These are phyloP conservation scores for Fusarium falciforme DNA, from an alignment of 2,329 filamentous ascomycete genomes.

Conservation along the genomic window DNA sequence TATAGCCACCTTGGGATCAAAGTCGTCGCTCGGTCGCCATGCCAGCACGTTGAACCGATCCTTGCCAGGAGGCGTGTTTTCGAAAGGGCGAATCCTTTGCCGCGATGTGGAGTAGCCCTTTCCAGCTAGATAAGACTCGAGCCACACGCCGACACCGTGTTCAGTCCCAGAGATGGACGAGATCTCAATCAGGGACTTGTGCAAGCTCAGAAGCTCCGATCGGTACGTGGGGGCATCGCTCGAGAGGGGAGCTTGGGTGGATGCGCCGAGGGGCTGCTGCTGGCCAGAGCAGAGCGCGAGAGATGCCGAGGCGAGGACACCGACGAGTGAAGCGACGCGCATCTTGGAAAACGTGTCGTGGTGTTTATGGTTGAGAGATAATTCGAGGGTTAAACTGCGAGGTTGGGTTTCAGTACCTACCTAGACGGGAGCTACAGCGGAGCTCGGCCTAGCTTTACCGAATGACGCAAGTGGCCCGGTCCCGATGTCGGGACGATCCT, in stretches of 20 bases:
- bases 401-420: slow-evolving; percentile 11
- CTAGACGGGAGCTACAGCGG: slow-evolving; percentile 10
- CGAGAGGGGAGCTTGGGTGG: slow-evolving; percentile 1
- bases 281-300: slow-evolving; percentile 18
- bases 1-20: slow-evolving; percentile 71
- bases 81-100: slow-evolving; percentile 53
- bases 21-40: slow-evolving; percentile 61
- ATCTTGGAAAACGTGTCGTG: slow-evolving; percentile 18
- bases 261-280: slow-evolving; percentile 19
- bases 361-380: slow-evolving; percentile 11
- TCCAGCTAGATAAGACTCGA: slow-evolving; percentile 72
- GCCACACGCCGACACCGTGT: slow-evolving; percentile 73
- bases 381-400: not conserved
- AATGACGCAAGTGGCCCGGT: slow-evolving; percentile 25
- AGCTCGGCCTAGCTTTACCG: slow-evolving; percentile 23
- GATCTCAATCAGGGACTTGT: slow-evolving; percentile 79
- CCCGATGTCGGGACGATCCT: slow-evolving; percentile 29
- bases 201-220: slow-evolving; percentile 73
- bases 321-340: slow-evolving; percentile 24
- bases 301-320: slow-evolving; percentile 22
- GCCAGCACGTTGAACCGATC: slow-evolving; percentile 80
- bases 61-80: slow-evolving; percentile 44
- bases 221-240: slow-evolving; percentile 52
- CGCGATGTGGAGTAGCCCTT: slow-evolving; percentile 57
- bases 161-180: slow-evolving; percentile 80